Percentiles rank a stretch among this genome's conserved stretches.
Conservation (phyloP, 2,329 filamentous ascomycete genomes). For the Aspergillus caelatus region DNA sequence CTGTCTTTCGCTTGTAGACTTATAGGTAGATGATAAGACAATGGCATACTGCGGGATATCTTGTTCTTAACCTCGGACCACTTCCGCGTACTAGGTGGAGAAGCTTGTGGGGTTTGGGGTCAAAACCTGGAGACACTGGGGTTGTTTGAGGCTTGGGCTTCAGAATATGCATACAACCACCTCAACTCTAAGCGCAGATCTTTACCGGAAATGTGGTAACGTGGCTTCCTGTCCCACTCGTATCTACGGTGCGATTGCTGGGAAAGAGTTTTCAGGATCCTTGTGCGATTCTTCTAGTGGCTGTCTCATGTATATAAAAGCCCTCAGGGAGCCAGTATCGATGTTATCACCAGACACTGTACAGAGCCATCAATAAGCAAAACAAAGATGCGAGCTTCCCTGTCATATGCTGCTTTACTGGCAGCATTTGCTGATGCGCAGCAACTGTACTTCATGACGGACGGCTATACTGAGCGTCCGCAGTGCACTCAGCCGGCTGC, state of each 20-base stretch:
- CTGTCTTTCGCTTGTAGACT: background rate
- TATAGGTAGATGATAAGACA: background rate
- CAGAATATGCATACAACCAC: background rate
- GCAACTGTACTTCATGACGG: conserved; percentile 5
- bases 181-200: background rate
- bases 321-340: background rate
- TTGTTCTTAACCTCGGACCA: background rate
- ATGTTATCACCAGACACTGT: background rate
- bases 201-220: background rate
- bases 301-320: background rate
- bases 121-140: background rate
- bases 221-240: too few species aligned
- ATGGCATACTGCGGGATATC: background rate
- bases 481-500: background rate
- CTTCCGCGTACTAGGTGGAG: background rate
- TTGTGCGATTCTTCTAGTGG: too few species aligned
- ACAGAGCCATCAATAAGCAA: background rate
- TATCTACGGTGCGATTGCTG: too few species aligned
- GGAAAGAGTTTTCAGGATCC: too few species aligned
- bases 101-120: background rate
- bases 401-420: background rate
- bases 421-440: background rate
- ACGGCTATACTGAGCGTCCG: conserved; percentile 2
- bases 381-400: background rate
- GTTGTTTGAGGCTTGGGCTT: background rate